These are phyloP conservation scores for Termitomyces sp. DNA, from an alignment of 768 basidiomycete genomes.

Conservation along the genomic window DNA sequence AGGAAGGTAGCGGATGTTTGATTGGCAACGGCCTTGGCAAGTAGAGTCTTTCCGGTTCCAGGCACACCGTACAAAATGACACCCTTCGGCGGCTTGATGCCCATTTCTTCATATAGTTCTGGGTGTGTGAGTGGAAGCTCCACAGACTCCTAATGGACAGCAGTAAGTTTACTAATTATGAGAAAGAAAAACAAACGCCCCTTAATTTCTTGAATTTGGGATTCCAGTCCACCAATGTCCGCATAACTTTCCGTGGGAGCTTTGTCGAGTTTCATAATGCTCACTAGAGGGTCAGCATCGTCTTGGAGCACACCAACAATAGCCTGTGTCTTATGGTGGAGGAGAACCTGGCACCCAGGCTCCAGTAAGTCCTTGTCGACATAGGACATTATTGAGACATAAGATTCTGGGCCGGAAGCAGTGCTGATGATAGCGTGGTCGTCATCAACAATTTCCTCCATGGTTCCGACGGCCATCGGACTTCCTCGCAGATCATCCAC, in stretches of 20 bases:
- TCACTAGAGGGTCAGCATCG: slow-evolving; percentile 93
- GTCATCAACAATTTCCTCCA: slow-evolving; percentile 98
- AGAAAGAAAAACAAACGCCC: slow-evolving; percentile 28
- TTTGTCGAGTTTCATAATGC: slow-evolving; percentile 98
- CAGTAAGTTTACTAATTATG: neutral
- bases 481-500: slow-evolving; percentile 93
- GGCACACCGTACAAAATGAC: slow-evolving; percentile 99
- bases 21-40: slow-evolving; percentile 97
- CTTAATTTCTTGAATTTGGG: slow-evolving; percentile 99
- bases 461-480: slow-evolving; percentile 96
- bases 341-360: slow-evolving; percentile 89
- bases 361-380: slow-evolving; percentile 98
- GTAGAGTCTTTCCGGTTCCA: slow-evolving; percentile 95
- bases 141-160: slow-evolving; percentile 77
- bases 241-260: slow-evolving; percentile 98
- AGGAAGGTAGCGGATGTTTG: slow-evolving; percentile 98
- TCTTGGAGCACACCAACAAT: slow-evolving; percentile 95
- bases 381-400: slow-evolving; percentile 95
- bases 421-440: slow-evolving; percentile 99
- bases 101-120: slow-evolving; percentile 99
- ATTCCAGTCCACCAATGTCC: slow-evolving; percentile 94
- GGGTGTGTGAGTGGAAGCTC: slow-evolving; percentile 97
- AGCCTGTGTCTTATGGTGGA: slow-evolving; percentile 94
- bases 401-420: slow-evolving; percentile 91
- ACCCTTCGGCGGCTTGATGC: slow-evolving; percentile 98